Evolutionary conservation across 1,139 yeast genomes (phyloP).

Genomic region (Saccharomyces uvarum): DNA sequence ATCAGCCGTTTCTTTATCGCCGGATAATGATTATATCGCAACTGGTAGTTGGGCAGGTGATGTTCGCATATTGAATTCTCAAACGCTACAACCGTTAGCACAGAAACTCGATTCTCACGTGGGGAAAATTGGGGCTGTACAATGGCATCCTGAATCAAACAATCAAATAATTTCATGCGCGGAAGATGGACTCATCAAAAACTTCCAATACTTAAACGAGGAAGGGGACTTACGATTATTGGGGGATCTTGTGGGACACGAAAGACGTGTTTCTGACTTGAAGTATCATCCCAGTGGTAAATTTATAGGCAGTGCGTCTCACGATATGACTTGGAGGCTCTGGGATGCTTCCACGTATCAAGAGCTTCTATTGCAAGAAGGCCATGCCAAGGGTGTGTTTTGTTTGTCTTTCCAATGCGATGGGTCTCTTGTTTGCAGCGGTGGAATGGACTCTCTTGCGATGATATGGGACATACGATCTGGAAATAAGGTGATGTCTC

Average conservation of each 20-base stretch:
- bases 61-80: constrained; percentile 42
- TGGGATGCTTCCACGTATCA: constrained; percentile 59
- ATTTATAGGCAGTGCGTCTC: constrained; percentile 63
- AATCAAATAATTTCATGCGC: constrained; percentile 49
- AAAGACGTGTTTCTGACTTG: constrained; percentile 52
- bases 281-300: constrained; percentile 59
- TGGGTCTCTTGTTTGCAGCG: constrained; percentile 70
- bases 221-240: neutral
- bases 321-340: constrained; percentile 81
- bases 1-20: constrained; percentile 48
- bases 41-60: constrained; percentile 86
- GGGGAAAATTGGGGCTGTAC: constrained; percentile 65
- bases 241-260: constrained; percentile 36
- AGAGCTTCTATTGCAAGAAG: constrained; percentile 62
- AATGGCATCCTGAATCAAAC: constrained; percentile 45
- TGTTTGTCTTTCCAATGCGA: constrained; percentile 62
- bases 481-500: constrained; percentile 55
- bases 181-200: constrained; percentile 48
- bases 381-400: constrained; percentile 72
- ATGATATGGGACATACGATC: constrained; percentile 82
- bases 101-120: constrained; percentile 28
- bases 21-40: constrained; percentile 37
- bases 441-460: constrained; percentile 70
- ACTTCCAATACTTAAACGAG: constrained; percentile 12
- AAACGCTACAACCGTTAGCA: constrained; percentile 34